Conservation (phyloP, 768 basidiomycete genomes). For the Guyanaporus albipodus region DNA sequence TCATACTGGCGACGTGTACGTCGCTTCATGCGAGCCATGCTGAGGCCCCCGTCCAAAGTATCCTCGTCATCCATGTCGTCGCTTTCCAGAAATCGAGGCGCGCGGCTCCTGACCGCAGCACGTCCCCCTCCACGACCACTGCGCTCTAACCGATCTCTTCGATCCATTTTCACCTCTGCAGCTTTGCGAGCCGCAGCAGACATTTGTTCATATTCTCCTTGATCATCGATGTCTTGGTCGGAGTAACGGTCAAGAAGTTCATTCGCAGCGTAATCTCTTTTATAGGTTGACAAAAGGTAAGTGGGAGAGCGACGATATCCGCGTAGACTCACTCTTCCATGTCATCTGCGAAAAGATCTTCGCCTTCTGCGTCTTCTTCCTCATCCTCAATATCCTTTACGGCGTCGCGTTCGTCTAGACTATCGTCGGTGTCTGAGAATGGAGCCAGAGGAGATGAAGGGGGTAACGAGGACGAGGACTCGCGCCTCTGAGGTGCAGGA, state of each 20-base stretch:
- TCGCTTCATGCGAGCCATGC: conserved; percentile 67
- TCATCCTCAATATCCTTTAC: conserved; percentile 65
- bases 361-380: conserved; percentile 78
- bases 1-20: conserved; percentile 91
- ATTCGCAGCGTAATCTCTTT: conserved; percentile 84
- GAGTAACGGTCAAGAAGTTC: conserved; percentile 83
- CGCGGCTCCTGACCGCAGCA: conserved; percentile 74
- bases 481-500: conserved; percentile 46
- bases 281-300: conserved; percentile 4
- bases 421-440: conserved; percentile 87
- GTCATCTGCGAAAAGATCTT: conserved; percentile 87
- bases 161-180: conserved; percentile 84
- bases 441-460: conserved; percentile 81
- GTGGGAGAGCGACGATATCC: conserved; percentile 2
- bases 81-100: conserved; percentile 83
- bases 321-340: conserved; percentile 58
- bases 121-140: conserved; percentile 65
- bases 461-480: conserved; percentile 72
- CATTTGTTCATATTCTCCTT: conserved; percentile 62
- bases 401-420: conserved; percentile 64
- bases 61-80: conserved; percentile 78
- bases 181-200: conserved; percentile 68
- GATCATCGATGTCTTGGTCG: conserved; percentile 82
- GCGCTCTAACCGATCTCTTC: conserved; percentile 75
- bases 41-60: conserved; percentile 62